Percentiles rank a stretch among this genome's conserved stretches.
phyloP scores from a whole-genome alignment of 495 filamentous ascomycete genomes.

The Hypoxylon lienhwacheense region DNA sequence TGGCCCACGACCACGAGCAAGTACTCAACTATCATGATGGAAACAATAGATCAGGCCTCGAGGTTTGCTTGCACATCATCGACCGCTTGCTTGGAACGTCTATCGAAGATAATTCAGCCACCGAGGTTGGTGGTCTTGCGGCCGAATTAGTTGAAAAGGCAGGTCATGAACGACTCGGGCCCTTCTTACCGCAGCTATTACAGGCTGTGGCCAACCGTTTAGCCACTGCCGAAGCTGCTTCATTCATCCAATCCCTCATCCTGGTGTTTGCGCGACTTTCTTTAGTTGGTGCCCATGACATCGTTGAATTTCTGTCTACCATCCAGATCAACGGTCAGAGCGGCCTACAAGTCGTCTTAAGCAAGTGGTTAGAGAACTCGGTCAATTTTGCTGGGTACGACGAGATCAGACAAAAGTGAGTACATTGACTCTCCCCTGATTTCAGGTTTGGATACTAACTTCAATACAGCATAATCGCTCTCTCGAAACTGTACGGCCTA shows the following conservation, averaged over 20 bases:
- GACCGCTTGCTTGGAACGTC: slow-evolving; percentile 83
- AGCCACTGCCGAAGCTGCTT: slow-evolving; percentile 73
- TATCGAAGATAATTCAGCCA: slow-evolving; percentile 88
- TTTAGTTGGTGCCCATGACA: slow-evolving; percentile 79
- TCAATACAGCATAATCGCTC: slow-evolving; percentile 71
- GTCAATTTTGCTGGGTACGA: slow-evolving; percentile 95
- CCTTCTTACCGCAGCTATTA: slow-evolving; percentile 86
- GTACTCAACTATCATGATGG: slow-evolving; percentile 79
- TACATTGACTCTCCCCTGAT: background rate
- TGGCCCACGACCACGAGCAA: slow-evolving; percentile 84
- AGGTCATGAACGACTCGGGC: slow-evolving; percentile 83
- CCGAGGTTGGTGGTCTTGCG: slow-evolving; percentile 91
- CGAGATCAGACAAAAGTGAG: slow-evolving; percentile 91
- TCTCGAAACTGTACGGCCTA: slow-evolving; percentile 84
- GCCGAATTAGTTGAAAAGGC: slow-evolving; percentile 95
- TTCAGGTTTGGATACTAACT: slow-evolving; percentile 42
- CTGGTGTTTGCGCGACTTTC: slow-evolving; percentile 92
- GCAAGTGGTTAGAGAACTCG: slow-evolving; percentile 96
- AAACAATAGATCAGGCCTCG: slow-evolving; percentile 77
- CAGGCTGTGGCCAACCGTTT: slow-evolving; percentile 86
- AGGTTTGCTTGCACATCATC: slow-evolving; percentile 87
- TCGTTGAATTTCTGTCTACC: slow-evolving; percentile 85
- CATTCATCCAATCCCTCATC: slow-evolving; percentile 87
- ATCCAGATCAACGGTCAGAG: slow-evolving; percentile 73
- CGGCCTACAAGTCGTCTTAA: slow-evolving; percentile 82